Conservation (phyloP, 257 asterid species). For the Solanum tarapatanum region DNA sequence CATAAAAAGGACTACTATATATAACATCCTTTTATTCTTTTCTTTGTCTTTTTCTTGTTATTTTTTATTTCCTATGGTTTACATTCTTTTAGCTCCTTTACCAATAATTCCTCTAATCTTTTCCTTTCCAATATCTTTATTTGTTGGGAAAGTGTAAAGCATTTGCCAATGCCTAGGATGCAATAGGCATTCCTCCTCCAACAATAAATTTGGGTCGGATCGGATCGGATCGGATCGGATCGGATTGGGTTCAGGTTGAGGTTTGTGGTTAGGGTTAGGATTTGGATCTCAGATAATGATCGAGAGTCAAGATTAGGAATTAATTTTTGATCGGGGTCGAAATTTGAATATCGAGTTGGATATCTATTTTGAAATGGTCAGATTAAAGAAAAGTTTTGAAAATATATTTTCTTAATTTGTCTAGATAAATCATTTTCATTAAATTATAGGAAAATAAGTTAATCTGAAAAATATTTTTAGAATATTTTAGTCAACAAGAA, state of each 20-base stretch:
- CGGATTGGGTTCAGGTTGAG: background rate
- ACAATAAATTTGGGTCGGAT: background rate
- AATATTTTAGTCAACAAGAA: background rate
- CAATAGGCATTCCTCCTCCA: background rate
- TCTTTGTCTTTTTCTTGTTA: conserved; percentile 15
- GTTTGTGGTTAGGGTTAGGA: background rate
- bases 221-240: background rate
- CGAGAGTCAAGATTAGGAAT: background rate
- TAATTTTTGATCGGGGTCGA: background rate
- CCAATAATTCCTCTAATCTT: background rate
- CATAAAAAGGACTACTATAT: background rate
- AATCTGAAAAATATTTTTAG: background rate
- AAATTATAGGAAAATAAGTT: background rate
- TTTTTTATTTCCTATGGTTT: conserved; percentile 1
- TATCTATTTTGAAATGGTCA: background rate
- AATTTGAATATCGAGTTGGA: background rate
- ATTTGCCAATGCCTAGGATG: background rate
- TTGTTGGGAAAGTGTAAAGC: conserved; percentile 26
- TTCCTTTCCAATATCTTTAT: background rate
- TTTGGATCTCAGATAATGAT: background rate
- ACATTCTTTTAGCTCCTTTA: conserved; percentile 2
- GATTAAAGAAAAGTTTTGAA: background rate
- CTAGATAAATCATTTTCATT: background rate
- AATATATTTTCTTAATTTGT: too few species aligned
- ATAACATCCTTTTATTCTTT: conserved; percentile 2